phyloP scores from a whole-genome alignment of 345 rosid species.

The Eucalyptus erythrocorys region DNA sequence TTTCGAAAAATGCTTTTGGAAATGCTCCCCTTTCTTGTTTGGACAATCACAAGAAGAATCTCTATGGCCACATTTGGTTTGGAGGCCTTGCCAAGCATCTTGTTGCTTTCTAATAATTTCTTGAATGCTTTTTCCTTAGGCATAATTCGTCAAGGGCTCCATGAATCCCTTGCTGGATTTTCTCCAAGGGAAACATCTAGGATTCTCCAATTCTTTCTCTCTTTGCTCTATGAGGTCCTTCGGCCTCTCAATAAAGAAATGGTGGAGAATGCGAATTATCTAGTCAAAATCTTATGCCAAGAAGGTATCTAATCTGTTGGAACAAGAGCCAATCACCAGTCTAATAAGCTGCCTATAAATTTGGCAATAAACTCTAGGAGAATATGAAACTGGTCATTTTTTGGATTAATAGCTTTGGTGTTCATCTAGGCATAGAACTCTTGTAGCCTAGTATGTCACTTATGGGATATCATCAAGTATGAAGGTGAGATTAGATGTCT shows the following conservation, averaged over 20 bases:
- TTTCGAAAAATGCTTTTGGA: background rate
- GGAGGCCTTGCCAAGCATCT: background rate
- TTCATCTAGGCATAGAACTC: background rate
- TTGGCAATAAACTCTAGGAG: background rate
- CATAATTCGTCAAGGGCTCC: background rate
- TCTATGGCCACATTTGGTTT: background rate
- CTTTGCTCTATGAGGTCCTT: background rate
- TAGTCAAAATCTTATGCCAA: background rate
- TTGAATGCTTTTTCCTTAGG: background rate
- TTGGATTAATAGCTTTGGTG: too few species aligned
- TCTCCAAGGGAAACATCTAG: background rate
- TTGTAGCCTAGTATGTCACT: background rate
- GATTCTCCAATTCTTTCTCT: too few species aligned
- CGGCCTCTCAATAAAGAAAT: rapidly evolving
- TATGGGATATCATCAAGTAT: background rate
- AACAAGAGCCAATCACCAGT: background rate
- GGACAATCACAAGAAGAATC: background rate
- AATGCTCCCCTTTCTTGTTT: background rate
- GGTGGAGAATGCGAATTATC: background rate
- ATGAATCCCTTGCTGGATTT: background rate
- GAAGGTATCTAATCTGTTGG: rapidly evolving
- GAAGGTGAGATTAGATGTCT: too few species aligned
- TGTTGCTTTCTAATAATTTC: background rate
- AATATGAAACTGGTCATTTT: background rate
- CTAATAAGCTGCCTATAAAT: background rate